These are phyloP conservation scores for Leccinum pachyderme DNA, from an alignment of 1,284 basidiomycete species.

Conservation along the genomic window DNA sequence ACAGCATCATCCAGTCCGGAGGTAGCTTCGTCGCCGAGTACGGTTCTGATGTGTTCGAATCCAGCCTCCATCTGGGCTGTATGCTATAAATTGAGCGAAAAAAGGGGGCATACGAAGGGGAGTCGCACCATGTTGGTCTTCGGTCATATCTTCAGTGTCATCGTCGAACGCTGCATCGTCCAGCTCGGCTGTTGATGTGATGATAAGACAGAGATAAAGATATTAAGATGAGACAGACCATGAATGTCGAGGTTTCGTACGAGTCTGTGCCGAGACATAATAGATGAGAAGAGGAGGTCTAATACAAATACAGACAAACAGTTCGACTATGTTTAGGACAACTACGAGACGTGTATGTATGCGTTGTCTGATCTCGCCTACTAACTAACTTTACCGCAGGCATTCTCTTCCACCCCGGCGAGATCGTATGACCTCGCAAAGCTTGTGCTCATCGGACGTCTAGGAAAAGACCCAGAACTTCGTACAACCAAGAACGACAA, in stretches of 20 bases:
- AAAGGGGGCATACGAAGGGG: background rate
- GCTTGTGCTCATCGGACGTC: conserved; percentile 70
- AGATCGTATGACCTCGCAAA: conserved; percentile 65
- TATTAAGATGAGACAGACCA: conserved; percentile 47
- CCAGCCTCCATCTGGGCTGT: conserved; percentile 74
- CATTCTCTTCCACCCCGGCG: conserved; percentile 63
- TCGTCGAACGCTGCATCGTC: conserved; percentile 72
- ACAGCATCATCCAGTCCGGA: conserved; percentile 72
- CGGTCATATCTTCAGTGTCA: conserved; percentile 70
- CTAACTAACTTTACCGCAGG: conserved; percentile 37
- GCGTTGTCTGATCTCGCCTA: background rate
- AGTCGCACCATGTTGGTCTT: conserved; percentile 61
- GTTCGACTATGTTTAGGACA: conserved; percentile 43
- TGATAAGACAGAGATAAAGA: background rate
- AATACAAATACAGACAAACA: conserved; percentile 29
- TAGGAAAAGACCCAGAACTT: conserved; percentile 69
- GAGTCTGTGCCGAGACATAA: conserved; percentile 87
- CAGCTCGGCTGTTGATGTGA: conserved; percentile 57
- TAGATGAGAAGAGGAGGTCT: background rate
- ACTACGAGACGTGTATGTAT: conserved; percentile 52
- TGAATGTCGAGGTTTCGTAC: conserved; percentile 87
- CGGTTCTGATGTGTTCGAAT: conserved; percentile 61
- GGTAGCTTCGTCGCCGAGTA: conserved; percentile 64
- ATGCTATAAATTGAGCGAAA: conserved; percentile 2
- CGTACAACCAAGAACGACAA: conserved; percentile 68